phyloP scores from a whole-genome alignment of 116 monocot species.

The Cymodocea nodosa region DNA sequence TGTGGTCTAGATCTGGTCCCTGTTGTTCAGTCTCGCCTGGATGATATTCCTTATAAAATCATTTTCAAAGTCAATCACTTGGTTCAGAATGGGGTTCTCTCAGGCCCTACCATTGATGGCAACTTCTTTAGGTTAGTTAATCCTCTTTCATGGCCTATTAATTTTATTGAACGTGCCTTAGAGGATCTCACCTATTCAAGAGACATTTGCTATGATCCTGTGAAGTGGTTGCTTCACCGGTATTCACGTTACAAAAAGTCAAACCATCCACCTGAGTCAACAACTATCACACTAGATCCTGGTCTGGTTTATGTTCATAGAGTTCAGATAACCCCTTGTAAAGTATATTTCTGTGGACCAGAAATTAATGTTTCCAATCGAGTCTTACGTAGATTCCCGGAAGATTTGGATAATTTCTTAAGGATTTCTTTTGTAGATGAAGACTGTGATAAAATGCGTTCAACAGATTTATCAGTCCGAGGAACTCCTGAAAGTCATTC shows the following conservation, averaged over 20 bases:
- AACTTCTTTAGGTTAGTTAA: conserved; percentile 32
- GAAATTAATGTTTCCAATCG: conserved; percentile 91
- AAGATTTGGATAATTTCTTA: conserved; percentile 64
- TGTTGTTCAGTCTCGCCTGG: conserved; percentile 38
- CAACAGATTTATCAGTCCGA: conserved; percentile 49
- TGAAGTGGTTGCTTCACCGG: conserved; percentile 39
- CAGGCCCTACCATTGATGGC: conserved; percentile 61
- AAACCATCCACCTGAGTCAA: conserved; percentile 14
- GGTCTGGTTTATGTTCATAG: conserved; percentile 82
- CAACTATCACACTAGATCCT: conserved; percentile 30
- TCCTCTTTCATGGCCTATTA: conserved; percentile 18
- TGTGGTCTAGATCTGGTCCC: conserved; percentile 46
- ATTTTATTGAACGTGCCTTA: conserved; percentile 48
- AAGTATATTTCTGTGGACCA: conserved; percentile 79
- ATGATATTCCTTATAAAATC: conserved; percentile 48
- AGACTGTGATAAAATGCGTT: conserved; percentile 52
- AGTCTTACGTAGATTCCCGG: conserved; percentile 43
- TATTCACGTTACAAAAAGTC: conserved; percentile 29
- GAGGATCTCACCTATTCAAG: conserved; percentile 55
- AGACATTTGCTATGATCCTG: conserved; percentile 45
- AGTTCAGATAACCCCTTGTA: conserved; percentile 71
- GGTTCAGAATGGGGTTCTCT: conserved; percentile 78
- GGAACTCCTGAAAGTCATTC: conserved; percentile 23
- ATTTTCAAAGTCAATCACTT: conserved; percentile 77
- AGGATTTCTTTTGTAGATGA: conserved; percentile 89